Base-by-base conservation (phyloP, 768 basidiomycete genomes). In the Phanerochaete sordida region DNA sequence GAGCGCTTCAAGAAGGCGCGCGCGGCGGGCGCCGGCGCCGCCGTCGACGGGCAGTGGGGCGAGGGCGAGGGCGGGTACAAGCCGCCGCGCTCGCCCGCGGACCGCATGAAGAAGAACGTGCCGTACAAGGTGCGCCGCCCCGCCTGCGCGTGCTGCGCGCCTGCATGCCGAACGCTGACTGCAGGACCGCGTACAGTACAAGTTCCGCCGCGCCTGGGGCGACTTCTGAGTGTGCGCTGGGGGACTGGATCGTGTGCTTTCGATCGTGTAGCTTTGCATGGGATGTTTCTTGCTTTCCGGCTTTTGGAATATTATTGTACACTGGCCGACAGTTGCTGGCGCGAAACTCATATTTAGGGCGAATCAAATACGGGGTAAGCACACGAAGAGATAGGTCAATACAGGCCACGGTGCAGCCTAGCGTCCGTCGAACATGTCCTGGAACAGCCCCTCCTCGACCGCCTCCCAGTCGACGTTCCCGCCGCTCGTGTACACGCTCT, bases 361-460 rank as follows among this genome's bases (percentile, higher is more conserved):
- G 11, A 43, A 55, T 5, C 13, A 44, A 23, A 39, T n/a, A 55
- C 30, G 24, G 39, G 19, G 19, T 9, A 43, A 43, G 39, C 39
- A 43, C 39, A 43, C 8, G 11, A 43, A 19, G 13, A 11, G 19
- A 19, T 43, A 19, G 19, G 19, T 12, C n/a, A n/a, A 43, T 43
- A 43, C 39, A 43, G 39, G 33, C 33, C 33, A 6, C 13, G 7
- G 13, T 7, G 26, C 19, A 50, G 12, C n/a, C 70, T 68, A 88
- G 69, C 85, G 81, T 58, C 85, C 85, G 62, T 98, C 95, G 69
- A 98, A 99, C 79, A 98, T 87, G 72, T 98, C 96, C 50, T 84
- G 81, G 73, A 90, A 75, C 48, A 99, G 72, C 5, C 87, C 85
- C 48, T 77, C 79, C 73, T 98, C 96, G 23, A 99, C 88, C 2